Percentiles rank a stretch among this genome's conserved stretches.
These are phyloP conservation scores for Datura wrightii DNA, from an alignment of 257 asterid genomes.

Conservation along the genomic window DNA sequence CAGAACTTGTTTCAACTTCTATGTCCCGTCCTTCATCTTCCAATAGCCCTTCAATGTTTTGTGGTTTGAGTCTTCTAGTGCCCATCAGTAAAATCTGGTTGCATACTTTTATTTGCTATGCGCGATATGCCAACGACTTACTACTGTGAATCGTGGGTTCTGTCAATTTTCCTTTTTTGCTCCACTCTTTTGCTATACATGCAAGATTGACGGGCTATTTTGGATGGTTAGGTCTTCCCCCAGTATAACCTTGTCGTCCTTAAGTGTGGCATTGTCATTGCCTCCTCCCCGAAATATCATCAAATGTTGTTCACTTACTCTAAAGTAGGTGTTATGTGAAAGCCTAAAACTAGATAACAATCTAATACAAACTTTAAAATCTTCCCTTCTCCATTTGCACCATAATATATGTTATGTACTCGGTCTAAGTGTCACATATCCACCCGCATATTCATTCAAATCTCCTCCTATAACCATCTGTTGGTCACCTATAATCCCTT, in stretches of 20 bases:
- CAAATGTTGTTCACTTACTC: background rate
- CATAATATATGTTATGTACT: background rate
- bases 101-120: background rate
- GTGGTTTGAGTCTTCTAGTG: background rate
- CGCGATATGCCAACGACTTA: no score
- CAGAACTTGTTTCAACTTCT: background rate
- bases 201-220: background rate
- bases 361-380: constrained; percentile 1
- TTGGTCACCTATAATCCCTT: background rate
- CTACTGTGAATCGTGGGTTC: no score
- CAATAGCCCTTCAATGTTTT: constrained; percentile 5
- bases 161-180: no score
- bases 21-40: background rate
- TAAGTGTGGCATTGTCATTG: background rate
- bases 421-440: background rate
- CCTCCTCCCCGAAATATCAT: background rate
- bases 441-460: background rate
- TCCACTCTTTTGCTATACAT: background rate
- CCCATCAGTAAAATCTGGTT: background rate
- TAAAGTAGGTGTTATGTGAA: background rate
- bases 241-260: background rate
- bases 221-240: background rate
- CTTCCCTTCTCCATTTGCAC: background rate
- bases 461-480: background rate
- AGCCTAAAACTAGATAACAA: background rate